Evolutionary conservation across 1,284 basidiomycete species (phyloP).

Genomic region (Cutaneotrichosporon cavernicola): DNA sequence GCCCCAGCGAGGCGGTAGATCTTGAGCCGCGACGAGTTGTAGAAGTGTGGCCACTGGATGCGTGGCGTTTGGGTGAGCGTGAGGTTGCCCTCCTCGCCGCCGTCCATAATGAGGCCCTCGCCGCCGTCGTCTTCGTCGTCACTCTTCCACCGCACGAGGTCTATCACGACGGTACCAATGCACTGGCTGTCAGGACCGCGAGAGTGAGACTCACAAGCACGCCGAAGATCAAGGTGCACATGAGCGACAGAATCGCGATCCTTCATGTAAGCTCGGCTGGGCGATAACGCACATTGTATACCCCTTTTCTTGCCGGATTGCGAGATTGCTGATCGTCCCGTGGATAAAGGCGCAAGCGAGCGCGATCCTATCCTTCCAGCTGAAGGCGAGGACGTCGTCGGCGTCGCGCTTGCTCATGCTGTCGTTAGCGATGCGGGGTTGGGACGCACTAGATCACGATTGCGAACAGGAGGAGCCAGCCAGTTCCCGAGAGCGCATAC

Average conservation of each 20-base stretch:
- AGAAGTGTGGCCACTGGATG: not conserved
- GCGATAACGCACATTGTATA: not conserved
- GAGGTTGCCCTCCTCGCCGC: conserved; percentile 4
- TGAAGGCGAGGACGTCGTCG: not conserved
- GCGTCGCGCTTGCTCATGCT: conserved; percentile 3
- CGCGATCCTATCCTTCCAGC: not conserved
- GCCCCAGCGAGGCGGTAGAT: not conserved
- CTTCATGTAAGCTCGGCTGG: no score
- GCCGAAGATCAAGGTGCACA: not conserved
- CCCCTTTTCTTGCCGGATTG: not conserved
- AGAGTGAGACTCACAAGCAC: not conserved
- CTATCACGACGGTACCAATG: not conserved
- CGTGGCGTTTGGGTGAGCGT: not conserved
- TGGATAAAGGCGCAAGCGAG: conserved; percentile 1
- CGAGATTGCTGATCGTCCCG: not conserved
- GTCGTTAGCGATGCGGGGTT: not conserved
- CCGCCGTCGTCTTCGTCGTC: not conserved
- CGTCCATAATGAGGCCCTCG: conserved; percentile 2
- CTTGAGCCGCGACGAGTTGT: not conserved
- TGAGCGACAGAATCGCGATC: not conserved
- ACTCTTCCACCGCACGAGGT: not conserved
- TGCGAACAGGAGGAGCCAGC: not conserved
- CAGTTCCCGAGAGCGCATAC: not conserved
- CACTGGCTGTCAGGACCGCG: not conserved
- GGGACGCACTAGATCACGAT: not conserved